phyloP scores from a whole-genome alignment of 108 stramenopile species.

The Skeletonema tropicum region DNA sequence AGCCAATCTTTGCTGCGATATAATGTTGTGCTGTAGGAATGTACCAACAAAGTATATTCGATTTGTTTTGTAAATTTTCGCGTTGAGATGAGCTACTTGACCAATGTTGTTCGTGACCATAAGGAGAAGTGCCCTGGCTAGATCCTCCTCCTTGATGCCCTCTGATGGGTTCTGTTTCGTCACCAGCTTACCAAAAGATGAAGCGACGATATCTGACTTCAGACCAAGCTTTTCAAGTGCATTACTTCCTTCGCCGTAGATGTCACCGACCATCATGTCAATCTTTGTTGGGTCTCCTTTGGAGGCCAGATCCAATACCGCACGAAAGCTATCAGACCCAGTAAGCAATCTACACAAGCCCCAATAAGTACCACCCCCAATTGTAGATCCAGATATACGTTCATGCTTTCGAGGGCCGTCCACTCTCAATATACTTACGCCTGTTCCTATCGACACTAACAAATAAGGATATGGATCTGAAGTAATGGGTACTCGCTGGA shows the following conservation, averaged over 20 bases:
- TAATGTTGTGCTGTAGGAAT: conserved; percentile 93
- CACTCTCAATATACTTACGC: conserved; percentile 94
- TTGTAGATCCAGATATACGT: conserved; percentile 96
- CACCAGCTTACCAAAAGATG: conserved; percentile 98
- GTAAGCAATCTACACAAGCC: conserved; percentile 96
- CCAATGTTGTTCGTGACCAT: conserved; percentile 99
- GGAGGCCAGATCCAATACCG: conserved; percentile 91
- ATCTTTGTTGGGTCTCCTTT: conserved; percentile 89
- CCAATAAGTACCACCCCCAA: conserved; percentile 99
- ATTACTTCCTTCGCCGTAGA: conserved; percentile 90
- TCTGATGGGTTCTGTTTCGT: conserved; percentile 85
- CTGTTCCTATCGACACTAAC: conserved; percentile 97
- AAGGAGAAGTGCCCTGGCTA: conserved; percentile 93
- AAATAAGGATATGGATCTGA: conserved; percentile 90
- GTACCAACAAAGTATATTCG: conserved; percentile 97
- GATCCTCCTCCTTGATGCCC: conserved; percentile 89
- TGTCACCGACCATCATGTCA: conserved; percentile 97
- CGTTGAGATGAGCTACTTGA: conserved; percentile 95
- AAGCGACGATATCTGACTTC: conserved; percentile 88
- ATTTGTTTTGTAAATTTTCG: conserved; percentile 82
- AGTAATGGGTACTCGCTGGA: conserved; percentile 75
- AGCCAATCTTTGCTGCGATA: conserved; percentile 88
- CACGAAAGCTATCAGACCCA: conserved; percentile 89
- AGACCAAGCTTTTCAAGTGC: conserved; percentile 93
- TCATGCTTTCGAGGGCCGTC: conserved; percentile 94